Evolutionary conservation across 176 grass and related monocot species (phyloP).

Genomic region (Musa acuminata): DNA sequence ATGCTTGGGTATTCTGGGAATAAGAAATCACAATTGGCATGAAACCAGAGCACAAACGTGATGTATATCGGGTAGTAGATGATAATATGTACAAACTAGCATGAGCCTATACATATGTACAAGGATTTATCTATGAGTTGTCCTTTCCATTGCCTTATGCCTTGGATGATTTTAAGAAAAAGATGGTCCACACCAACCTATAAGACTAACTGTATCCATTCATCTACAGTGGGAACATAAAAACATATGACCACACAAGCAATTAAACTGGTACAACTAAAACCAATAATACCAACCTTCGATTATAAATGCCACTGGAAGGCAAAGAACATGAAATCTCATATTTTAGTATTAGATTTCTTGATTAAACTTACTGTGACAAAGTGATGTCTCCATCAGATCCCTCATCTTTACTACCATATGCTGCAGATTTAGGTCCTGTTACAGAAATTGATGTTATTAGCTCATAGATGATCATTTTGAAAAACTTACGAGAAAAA

Average conservation of each 20-base stretch:
- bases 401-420: conserved; percentile 20
- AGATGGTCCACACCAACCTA: too few relatives aligned
- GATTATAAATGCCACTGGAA: neutral
- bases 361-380: conserved; percentile 40
- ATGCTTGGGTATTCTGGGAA: too few relatives aligned
- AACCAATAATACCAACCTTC: neutral
- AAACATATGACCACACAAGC: neutral
- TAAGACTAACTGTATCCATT: too few relatives aligned
- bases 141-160: too few relatives aligned
- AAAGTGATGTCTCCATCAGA: conserved; percentile 22
- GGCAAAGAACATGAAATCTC: neutral
- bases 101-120: too few relatives aligned
- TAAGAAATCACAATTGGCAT: too few relatives aligned
- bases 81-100: too few relatives aligned
- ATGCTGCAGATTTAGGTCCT: conserved; percentile 33
- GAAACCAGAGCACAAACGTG: too few relatives aligned
- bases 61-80: too few relatives aligned
- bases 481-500: neutral
- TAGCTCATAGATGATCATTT: conserved; percentile 5
- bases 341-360: conserved; percentile 1
- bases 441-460: conserved; percentile 5
- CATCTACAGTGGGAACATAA: too few relatives aligned
- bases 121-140: too few relatives aligned
- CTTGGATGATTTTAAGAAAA: too few relatives aligned
- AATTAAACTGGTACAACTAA: neutral